Conservation (phyloP, 106 monocot genomes). For the Dendrobium officinale region DNA sequence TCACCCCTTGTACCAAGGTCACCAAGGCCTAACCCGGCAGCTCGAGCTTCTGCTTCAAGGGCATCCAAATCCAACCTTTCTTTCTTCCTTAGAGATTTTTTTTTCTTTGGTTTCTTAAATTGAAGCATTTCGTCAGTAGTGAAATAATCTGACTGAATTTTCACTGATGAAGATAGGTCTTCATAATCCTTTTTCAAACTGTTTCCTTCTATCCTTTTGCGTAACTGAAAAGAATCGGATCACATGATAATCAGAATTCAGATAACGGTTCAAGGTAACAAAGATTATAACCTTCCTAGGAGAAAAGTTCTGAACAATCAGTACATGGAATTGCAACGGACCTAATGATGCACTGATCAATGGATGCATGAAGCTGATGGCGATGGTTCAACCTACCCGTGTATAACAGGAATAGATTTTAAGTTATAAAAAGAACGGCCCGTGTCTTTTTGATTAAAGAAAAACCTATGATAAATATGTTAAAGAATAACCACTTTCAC, state of each 20-base stretch:
- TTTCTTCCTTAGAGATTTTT: slow-evolving; percentile 90
- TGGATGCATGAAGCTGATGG: neutral
- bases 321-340: neutral
- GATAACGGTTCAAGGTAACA: neutral
- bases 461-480: neutral
- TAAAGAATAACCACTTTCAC: neutral
- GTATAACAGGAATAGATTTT: neutral
- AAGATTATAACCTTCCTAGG: neutral
- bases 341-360: neutral
- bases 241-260: slow-evolving; percentile 1
- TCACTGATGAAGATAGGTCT: slow-evolving; percentile 52
- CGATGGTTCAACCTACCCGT: neutral
- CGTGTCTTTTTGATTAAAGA: neutral
- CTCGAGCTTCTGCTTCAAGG: slow-evolving; percentile 83
- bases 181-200: slow-evolving; percentile 38
- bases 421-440: neutral
- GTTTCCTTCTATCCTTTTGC: slow-evolving; percentile 60
- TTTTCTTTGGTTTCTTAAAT: slow-evolving; percentile 96
- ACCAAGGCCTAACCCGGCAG: slow-evolving; percentile 57
- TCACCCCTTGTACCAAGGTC: slow-evolving; percentile 88
- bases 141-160: slow-evolving; percentile 74
- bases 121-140: slow-evolving; percentile 91
- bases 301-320: neutral
- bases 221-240: slow-evolving; percentile 43
- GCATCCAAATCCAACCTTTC: slow-evolving; percentile 86